A percentile compares a stretch with the other conserved stretches of the same genome.
Evolutionary conservation across 768 basidiomycete species (phyloP).

Genomic region (Amanita muscaria): DNA sequence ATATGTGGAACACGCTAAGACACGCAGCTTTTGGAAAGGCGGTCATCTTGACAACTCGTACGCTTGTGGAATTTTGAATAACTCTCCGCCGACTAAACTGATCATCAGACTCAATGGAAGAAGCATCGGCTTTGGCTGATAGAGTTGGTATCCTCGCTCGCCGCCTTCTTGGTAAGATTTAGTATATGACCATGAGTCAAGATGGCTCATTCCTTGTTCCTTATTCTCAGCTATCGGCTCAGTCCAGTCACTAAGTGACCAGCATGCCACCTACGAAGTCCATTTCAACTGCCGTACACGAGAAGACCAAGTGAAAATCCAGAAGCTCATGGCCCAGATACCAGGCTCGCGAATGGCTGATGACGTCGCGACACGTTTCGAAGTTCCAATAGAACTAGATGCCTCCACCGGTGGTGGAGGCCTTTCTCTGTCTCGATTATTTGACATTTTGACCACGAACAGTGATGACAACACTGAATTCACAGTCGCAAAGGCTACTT

Average conservation of each 20-base stretch:
- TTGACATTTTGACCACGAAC: conserved; percentile 46
- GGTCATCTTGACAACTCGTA: conserved; percentile 64
- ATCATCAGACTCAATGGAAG: conserved; percentile 68
- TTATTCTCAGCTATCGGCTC: conserved; percentile 50
- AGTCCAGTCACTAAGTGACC: conserved; percentile 49
- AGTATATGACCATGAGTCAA: not conserved
- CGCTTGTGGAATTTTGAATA: conserved; percentile 18
- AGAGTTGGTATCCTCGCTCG: conserved; percentile 72
- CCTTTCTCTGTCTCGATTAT: conserved; percentile 50
- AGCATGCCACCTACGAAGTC: conserved; percentile 69
- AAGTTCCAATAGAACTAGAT: conserved; percentile 45
- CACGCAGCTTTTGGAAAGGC: conserved; percentile 60
- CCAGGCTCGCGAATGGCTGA: conserved; percentile 60
- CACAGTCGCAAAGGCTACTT: conserved; percentile 58
- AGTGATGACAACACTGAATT: conserved; percentile 34
- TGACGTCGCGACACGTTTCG: conserved; percentile 69
- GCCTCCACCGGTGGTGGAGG: conserved; percentile 14
- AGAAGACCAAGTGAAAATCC: conserved; percentile 49
- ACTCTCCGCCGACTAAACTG: not conserved
- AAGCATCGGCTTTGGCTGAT: conserved; percentile 68
- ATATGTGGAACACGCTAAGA: conserved; percentile 72
- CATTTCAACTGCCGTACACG: conserved; percentile 63
- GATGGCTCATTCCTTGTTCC: not conserved
- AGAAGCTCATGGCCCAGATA: conserved; percentile 49
- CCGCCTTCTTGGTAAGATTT: conserved; percentile 49